Evolutionary conservation across 2,329 filamentous ascomycete genomes (phyloP).

Genomic region (Macrophomina phaseolina): DNA sequence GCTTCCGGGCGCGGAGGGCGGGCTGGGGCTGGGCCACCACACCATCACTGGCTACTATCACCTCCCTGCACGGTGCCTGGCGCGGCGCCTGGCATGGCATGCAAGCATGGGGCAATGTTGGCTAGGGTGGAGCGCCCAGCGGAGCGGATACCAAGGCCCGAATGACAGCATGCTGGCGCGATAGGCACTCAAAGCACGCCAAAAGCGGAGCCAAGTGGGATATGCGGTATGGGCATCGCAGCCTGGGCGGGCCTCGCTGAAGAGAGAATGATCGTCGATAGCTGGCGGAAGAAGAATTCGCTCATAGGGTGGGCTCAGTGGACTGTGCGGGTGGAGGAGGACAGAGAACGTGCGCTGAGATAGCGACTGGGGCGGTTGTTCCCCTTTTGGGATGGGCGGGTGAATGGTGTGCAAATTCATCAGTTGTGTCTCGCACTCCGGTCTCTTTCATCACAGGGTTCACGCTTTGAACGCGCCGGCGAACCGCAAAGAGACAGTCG

Average conservation of each 20-base stretch:
- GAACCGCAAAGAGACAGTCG: constrained; percentile 5
- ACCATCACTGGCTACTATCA: constrained; percentile 16
- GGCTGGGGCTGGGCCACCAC: constrained; percentile 22
- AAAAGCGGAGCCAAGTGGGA: constrained; percentile 15
- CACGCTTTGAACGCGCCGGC: not conserved
- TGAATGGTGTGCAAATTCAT: constrained; percentile 2
- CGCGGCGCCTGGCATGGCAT: constrained; percentile 5
- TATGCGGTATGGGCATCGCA: constrained; percentile 6
- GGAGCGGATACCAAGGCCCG: constrained; percentile 3
- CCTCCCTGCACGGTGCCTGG: constrained; percentile 19
- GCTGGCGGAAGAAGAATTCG: constrained; percentile 15
- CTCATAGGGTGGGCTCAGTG: constrained; percentile 20
- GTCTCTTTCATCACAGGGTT: not conserved
- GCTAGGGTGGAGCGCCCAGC: constrained; percentile 2
- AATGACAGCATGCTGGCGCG: constrained; percentile 21
- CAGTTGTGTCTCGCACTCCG: not conserved
- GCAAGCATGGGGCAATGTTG: not conserved
- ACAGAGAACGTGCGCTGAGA: constrained; percentile 21
- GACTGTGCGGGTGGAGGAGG: constrained; percentile 12
- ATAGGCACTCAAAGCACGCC: constrained; percentile 16
- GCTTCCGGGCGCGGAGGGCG: constrained; percentile 15
- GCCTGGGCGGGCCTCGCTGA: constrained; percentile 5
- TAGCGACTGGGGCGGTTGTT: constrained; percentile 12
- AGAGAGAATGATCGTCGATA: constrained; percentile 16
- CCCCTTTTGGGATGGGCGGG: constrained; percentile 13